Conservation (phyloP, 1,139 yeast species). For the Ogataea hybrid region DNA sequence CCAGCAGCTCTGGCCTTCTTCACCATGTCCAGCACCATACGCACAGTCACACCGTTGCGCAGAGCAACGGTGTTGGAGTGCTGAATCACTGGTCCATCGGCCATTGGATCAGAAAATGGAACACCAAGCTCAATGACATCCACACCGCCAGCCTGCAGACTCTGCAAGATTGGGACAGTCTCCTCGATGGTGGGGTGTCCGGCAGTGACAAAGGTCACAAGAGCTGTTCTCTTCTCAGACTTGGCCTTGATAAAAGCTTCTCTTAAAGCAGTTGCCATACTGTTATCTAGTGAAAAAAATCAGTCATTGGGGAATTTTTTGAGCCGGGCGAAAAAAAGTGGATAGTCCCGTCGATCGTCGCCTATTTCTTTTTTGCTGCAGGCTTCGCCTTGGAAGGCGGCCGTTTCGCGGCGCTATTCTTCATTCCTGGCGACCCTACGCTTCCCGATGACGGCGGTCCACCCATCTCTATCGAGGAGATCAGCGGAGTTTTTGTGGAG, state of each 20-base stretch:
- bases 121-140: conserved; percentile 93
- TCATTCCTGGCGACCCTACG: conserved; percentile 8
- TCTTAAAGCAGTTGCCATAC: conserved; percentile 68
- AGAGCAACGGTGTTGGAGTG: conserved; percentile 78
- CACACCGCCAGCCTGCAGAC: conserved; percentile 92
- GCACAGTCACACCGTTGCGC: conserved; percentile 74
- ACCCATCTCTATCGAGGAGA: conserved; percentile 4
- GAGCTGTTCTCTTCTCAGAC: conserved; percentile 76
- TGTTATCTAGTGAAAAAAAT: conserved; percentile 11
- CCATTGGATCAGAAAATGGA: conserved; percentile 98
- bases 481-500: conserved; percentile 5
- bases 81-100: conserved; percentile 98
- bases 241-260: conserved; percentile 72
- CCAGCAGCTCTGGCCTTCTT: conserved; percentile 76
- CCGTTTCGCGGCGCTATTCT: conserved; percentile 8
- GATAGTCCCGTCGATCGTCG: conserved; percentile 8
- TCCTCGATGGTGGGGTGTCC: conserved; percentile 89
- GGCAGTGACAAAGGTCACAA: conserved; percentile 90
- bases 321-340: conserved; percentile 1
- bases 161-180: conserved; percentile 80
- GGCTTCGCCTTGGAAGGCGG: conserved; percentile 10
- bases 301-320: conserved; percentile 10
- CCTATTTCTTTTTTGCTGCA: conserved; percentile 8
- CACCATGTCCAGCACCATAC: conserved; percentile 67
- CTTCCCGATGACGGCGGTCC: conserved; percentile 4